Evolutionary conservation across 2,329 filamentous ascomycete species (phyloP), one percentile per base, ranked within the genome.

Genomic region (Talaromyces amestolkiae): DNA sequence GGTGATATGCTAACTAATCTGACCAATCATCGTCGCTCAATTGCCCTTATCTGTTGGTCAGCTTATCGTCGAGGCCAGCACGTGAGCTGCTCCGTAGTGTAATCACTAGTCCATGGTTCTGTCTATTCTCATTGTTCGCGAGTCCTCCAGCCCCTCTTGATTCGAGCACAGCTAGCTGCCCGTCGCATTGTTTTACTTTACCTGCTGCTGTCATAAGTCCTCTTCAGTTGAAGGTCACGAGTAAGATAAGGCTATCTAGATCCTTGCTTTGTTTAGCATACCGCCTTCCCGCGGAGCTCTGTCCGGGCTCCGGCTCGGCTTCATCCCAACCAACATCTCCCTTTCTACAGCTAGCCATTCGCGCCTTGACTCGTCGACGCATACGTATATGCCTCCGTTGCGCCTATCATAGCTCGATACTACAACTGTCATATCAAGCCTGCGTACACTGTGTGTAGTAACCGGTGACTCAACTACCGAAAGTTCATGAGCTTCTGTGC

Each of bases 401-500:
- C 53, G 10, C 2, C n/a, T 24, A 24, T 7, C 5, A 24, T 54
- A 56, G n/a, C 33, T 39, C 11, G 10, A 11, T 19, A 37, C 31
- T 22, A n/a, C 17, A 15, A 9, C 6, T 37, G 7, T 39, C 11
- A 3, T 17, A 11, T 56, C 33, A 37, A 56, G n/a, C 33, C 31
- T 39, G 11, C 33, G 15, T 13, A 22, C 6, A 22, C 13, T 19
- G 17, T 13, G 19, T n/a, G 13, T 24, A 22, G 33, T 10, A 8
- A 33, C 53, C 33, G 3, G 4, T 33, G 35, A 35, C 31, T n/a
- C 53, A 37, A 22, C 6, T 15, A 15, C 74, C 77, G 65, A 64
- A 79, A 15, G 73, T 77, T 0, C 70, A 73, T 6, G 75, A 77
- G 17, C 59, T 72, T 33, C 17, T 15, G 6, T 33, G 22, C 58